Base-by-base conservation (phyloP, 2,329 filamentous ascomycete genomes). In the Malbranchea cinnamomea region DNA sequence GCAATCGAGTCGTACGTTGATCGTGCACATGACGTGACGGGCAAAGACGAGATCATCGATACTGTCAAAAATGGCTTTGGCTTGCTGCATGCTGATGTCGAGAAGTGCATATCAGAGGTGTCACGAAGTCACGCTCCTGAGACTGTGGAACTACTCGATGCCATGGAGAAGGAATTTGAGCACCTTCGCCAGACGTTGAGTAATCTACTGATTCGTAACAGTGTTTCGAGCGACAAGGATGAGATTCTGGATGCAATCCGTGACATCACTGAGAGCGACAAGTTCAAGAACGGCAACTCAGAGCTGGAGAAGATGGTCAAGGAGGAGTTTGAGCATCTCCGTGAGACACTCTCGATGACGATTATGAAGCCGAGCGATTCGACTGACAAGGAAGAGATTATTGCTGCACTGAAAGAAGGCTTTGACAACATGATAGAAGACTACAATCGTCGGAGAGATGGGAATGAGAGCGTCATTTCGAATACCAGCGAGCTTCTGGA, bases 1-100 rank as follows among this genome's bases (percentile, higher is more conserved):
- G 79, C 92, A 35, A 80, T 95, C 32, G 82, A 93, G 47, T 63
- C 62, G 24, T 92, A 91, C 41, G 74, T 89, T 34, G 75, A 85
- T 43, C 74, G 73, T 26, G 71, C 74, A 5, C 65, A 72, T 10
- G 78, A 78, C 36, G 65, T 71, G 1, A 67, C 74, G 2, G 71
- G 70, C 12, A 82, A 85, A 36, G 77, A 87, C 41, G 80, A 89
- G 37, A 73, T 84, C 34, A 66, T 84, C 43, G 73, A 80, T 27
- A 66, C 68, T 32, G 60, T 71, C 10, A 62, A 68, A 40, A 57
- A 60, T 21, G 38, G 38, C 6, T 39, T 77, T 44, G 66, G 72
- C 30, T 59, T 69, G 19, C 60, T 78, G 6, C 71, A 75, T 34
- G 66, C 66, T 18, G 62, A 71, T 30, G 55, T 77, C 35, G 62